Percentiles rank a stretch among this genome's conserved stretches.
Evolutionary conservation across 2,329 filamentous ascomycete species (phyloP).

Genomic region (Ophiostoma montium): DNA sequence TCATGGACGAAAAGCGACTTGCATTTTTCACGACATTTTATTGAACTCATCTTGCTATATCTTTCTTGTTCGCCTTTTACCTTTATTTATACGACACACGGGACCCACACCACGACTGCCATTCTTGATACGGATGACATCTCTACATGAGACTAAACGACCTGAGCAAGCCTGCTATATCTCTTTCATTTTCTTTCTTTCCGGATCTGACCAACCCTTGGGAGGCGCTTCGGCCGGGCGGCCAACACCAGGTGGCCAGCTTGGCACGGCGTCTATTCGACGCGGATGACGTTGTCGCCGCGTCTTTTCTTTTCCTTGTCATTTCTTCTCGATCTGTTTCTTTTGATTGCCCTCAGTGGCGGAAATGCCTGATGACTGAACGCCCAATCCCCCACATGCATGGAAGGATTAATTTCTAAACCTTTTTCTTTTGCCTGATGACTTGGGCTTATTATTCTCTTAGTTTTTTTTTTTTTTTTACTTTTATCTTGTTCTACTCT

Average conservation of each 20-base stretch:
- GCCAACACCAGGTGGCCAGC: neutral
- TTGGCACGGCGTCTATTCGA: too few species aligned
- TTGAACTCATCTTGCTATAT: neutral
- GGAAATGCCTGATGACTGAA: conserved; percentile 15
- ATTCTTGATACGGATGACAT: neutral
- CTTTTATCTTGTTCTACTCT: neutral
- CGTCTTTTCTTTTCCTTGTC: neutral
- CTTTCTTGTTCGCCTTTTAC: neutral
- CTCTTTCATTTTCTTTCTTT: conserved; percentile 2
- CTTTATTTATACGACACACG: conserved; percentile 6
- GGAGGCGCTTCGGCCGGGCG: neutral
- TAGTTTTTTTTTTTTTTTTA: neutral
- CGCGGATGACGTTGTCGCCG: too few species aligned
- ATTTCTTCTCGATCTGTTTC: conserved; percentile 1
- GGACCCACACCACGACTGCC: conserved; percentile 11
- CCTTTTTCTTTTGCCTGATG: conserved; percentile 8
- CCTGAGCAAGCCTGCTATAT: conserved; percentile 8
- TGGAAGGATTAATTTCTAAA: conserved; percentile 16
- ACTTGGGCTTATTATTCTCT: too few species aligned
- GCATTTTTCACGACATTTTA: conserved; percentile 11
- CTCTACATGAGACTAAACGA: conserved; percentile 10
- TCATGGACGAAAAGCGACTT: conserved; percentile 8
- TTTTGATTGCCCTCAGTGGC: conserved; percentile 14
- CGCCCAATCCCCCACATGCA: conserved; percentile 10
- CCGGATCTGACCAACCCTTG: too few species aligned